Evolutionary conservation across 257 asterid species (phyloP).

Genomic region (Leonotis leonurus): DNA sequence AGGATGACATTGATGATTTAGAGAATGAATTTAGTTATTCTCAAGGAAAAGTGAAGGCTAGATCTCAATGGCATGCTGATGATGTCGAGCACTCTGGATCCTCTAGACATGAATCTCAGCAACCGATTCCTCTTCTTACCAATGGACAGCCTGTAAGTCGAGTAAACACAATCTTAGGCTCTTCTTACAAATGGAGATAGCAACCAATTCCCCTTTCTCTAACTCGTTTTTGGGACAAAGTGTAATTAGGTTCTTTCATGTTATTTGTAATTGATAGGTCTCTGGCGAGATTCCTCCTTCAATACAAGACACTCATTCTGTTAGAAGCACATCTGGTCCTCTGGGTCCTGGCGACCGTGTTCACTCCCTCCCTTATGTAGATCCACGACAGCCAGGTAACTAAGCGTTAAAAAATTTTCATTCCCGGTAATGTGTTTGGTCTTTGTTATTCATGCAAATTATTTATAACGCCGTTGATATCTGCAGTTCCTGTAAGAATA

Average conservation of each 20-base stretch:
- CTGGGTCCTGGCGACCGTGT: slow-evolving; percentile 85
- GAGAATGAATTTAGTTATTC: slow-evolving; percentile 70
- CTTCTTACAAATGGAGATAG: background rate
- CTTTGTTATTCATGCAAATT: slow-evolving; percentile 4
- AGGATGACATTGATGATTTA: slow-evolving; percentile 72
- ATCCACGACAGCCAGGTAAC: slow-evolving; percentile 89
- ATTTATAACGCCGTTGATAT: slow-evolving; percentile 2
- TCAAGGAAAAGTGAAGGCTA: slow-evolving; percentile 53
- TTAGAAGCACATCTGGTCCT: slow-evolving; percentile 94
- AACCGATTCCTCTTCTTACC: slow-evolving; percentile 84
- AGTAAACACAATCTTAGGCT: background rate
- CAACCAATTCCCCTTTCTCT: too few relatives aligned
- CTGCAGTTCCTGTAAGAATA: slow-evolving; percentile 81
- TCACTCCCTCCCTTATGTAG: slow-evolving; percentile 68
- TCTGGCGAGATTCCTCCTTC: slow-evolving; percentile 84
- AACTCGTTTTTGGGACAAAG: too few relatives aligned
- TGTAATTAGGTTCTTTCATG: background rate
- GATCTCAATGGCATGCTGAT: slow-evolving; percentile 78
- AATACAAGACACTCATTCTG: slow-evolving; percentile 66
- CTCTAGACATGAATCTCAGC: slow-evolving; percentile 74
- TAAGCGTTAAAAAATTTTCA: background rate
- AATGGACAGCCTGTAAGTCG: slow-evolving; percentile 67
- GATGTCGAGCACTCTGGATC: slow-evolving; percentile 79
- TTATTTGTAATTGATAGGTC: slow-evolving; percentile 29
- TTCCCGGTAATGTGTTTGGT: background rate